Evolutionary conservation across 768 basidiomycete species (phyloP).

Genomic region (Clavulina sp.): DNA sequence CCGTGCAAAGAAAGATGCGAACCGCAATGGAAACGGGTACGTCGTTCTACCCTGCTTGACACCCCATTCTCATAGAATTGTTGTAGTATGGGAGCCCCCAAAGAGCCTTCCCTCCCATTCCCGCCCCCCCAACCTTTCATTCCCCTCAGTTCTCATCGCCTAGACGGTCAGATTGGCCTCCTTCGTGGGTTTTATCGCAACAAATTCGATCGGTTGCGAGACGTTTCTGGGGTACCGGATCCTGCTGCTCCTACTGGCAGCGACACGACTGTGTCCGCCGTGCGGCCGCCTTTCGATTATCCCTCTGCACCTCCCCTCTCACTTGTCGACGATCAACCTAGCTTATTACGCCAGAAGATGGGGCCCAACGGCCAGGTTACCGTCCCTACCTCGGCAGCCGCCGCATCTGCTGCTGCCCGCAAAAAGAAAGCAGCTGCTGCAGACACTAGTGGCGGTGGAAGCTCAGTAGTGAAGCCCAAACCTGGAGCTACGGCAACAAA

Average conservation of each 20-base stretch:
- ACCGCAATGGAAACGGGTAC: slow-evolving; percentile 29
- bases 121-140: slow-evolving; percentile 73
- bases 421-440: too few species aligned
- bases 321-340: slow-evolving; percentile 49
- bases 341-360: slow-evolving; percentile 44
- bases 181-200: slow-evolving; percentile 56
- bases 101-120: slow-evolving; percentile 63
- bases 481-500: too few species aligned
- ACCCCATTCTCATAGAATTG: background rate
- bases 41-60: slow-evolving; percentile 16
- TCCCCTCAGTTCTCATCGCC: slow-evolving; percentile 42
- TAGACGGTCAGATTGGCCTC: slow-evolving; percentile 71
- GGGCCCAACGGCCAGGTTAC: slow-evolving; percentile 65
- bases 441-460: too few species aligned
- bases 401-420: too few species aligned
- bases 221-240: background rate
- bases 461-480: too few species aligned
- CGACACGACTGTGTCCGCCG: background rate
- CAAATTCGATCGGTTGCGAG: slow-evolving; percentile 7
- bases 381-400: too few species aligned
- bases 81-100: background rate
- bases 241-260: background rate
- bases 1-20: slow-evolving; percentile 29
- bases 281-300: slow-evolving; percentile 18
- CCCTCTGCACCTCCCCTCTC: slow-evolving; percentile 2